Conservation (phyloP, 352 stramenopile genomes). For the Phytopythium helicoides region DNA sequence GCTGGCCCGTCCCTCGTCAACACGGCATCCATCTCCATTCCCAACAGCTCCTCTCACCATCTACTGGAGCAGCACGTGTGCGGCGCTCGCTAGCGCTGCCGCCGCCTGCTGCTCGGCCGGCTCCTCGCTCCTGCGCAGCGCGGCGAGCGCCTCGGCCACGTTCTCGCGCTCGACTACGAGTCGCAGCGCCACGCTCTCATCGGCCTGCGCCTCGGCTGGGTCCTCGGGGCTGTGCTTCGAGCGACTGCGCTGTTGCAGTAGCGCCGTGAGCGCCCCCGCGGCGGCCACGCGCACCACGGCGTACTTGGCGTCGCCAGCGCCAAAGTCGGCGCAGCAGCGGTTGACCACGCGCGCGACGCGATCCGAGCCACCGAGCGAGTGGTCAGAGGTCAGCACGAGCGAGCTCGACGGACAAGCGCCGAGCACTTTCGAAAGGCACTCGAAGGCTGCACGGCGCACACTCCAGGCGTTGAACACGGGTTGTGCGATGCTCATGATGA, state of each 20-base stretch:
- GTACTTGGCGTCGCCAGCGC: conserved; percentile 68
- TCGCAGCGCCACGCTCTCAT: conserved; percentile 36
- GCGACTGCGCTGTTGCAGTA: conserved; percentile 18
- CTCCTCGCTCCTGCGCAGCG: conserved; percentile 51
- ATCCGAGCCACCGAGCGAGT: not conserved
- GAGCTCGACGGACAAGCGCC: conserved; percentile 16
- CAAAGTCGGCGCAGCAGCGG: conserved; percentile 46
- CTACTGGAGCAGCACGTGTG: no score
- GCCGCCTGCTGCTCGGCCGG: conserved; percentile 60
- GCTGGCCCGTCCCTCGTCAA: no score
- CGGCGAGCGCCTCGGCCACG: conserved; percentile 34
- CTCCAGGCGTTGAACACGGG: conserved; percentile 63
- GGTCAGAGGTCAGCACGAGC: conserved; percentile 7
- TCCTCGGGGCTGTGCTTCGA: not conserved
- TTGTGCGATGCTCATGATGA: conserved; percentile 34
- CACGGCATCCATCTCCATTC: no score
- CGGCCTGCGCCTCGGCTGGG: not conserved
- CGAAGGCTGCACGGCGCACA: conserved; percentile 56
- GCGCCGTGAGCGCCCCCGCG: conserved; percentile 36
- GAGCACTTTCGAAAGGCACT: conserved; percentile 31
- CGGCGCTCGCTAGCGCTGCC: conserved; percentile 10
- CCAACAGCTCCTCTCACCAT: no score
- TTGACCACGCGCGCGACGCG: conserved; percentile 23
- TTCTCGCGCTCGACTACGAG: conserved; percentile 51
- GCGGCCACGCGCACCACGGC: conserved; percentile 67